Conservation (phyloP, 768 basidiomycete genomes). For the Lactarius tabidus region DNA sequence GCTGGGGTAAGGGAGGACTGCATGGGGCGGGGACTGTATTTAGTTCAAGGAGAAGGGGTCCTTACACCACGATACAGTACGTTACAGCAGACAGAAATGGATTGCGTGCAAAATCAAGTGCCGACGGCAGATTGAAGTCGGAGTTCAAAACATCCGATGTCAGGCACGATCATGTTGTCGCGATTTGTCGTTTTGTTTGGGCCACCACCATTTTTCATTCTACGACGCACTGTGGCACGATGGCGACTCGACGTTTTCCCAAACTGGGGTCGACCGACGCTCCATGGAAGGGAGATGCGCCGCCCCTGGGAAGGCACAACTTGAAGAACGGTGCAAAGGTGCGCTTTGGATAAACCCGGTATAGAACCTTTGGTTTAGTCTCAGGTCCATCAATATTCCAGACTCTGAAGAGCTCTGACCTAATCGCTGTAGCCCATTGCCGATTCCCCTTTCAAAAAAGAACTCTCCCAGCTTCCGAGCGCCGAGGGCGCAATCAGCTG, state of each 20-base stretch:
- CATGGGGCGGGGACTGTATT: no score
- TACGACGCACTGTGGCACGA: neutral
- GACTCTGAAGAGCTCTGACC: neutral
- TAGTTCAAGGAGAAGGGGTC: no score
- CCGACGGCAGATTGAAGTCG: no score
- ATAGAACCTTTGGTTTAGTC: neutral
- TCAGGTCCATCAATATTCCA: neutral
- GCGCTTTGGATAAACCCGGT: no score
- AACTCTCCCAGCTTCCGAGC: neutral
- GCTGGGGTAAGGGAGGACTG: no score
- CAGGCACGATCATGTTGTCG: no score
- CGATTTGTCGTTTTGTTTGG: no score
- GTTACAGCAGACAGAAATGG: no score
- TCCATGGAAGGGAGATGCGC: neutral
- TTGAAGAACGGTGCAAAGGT: no score
- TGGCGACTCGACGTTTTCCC: neutral
- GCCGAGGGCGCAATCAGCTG: neutral
- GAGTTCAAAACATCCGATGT: no score
- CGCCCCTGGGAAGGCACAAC: neutral
- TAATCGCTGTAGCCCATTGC: neutral
- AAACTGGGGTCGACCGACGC: neutral
- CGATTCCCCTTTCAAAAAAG: neutral
- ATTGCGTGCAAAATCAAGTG: no score
- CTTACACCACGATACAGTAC: no score
- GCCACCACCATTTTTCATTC: neutral